Conservation (phyloP, 176 grass and related monocot species). For the Raddia distichophylla region DNA sequence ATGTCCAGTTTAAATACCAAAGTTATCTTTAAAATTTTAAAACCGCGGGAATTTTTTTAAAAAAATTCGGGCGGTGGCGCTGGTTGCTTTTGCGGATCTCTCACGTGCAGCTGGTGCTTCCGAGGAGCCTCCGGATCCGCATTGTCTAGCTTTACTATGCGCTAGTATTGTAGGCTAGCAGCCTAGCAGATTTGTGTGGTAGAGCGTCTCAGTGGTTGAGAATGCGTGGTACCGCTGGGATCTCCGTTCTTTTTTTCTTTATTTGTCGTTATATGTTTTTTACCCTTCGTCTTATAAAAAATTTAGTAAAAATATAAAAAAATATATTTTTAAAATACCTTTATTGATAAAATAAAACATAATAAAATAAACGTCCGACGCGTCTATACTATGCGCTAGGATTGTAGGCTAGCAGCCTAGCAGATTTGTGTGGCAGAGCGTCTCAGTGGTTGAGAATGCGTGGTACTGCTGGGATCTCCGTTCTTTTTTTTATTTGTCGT, state of each 20-base stretch:
- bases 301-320: too few species aligned
- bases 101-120: not conserved
- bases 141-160: not conserved
- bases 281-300: too few species aligned
- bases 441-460: not conserved
- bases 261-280: too few species aligned
- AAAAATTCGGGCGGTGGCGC: slow-evolving; percentile 3
- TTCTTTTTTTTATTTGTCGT: too few species aligned
- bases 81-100: slow-evolving; percentile 25
- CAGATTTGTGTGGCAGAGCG: not conserved
- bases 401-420: not conserved
- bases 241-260: too few species aligned
- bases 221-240: not conserved
- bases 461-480: not conserved
- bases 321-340: too few species aligned
- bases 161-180: not conserved
- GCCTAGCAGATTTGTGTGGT: not conserved
- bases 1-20: too few species aligned
- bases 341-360: too few species aligned
- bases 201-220: not conserved
- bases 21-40: too few species aligned
- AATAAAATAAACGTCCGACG: too few species aligned
- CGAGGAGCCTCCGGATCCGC: slow-evolving; percentile 15
- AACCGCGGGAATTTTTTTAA: too few species aligned
- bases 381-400: not conserved